Base-by-base conservation (phyloP, 371 early-diverging fungal genomes). In the Scutellospora calospora region DNA sequence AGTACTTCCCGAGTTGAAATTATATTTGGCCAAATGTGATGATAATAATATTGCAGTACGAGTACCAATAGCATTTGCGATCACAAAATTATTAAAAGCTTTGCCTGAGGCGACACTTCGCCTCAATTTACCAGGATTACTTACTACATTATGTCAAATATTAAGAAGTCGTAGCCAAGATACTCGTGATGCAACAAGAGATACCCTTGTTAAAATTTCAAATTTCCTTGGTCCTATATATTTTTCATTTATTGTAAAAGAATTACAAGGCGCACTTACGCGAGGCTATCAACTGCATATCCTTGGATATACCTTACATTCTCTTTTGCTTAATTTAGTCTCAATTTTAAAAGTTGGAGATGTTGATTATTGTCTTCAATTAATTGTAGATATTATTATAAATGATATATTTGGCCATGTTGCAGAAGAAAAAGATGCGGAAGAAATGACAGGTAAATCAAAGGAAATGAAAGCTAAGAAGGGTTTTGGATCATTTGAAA, bases 211-310 rank as follows among this genome's bases (percentile, higher is more conserved):
- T 75, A 97, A 95, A 82, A 95, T 98, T 54, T 89, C 93, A 22
- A 89, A 89, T 55, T 91, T 95, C 83, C 87, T 98, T 20, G 98
- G 98, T 0, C 91, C 96, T 0, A 71, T 85, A 4, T 97, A 95
- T 84, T 90, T 99, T 69, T 89, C 88, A 4, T 98, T 96, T 84
- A 91, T 98, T 52, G 84, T 99, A 45, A 94, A 91, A 74, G 97
- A 97, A 84, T 89, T 99, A 66, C 86, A 88, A 60, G 87, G 92
- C 16, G 93, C 95, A 4, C 85, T 98, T 72, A 88, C 90, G 25
- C 90, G 94, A 20, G 99, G 99, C 54, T 96, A 95, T 79, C 95
- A 96, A 83, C 87, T 94, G 51, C 98, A 98, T 83, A 95, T 98
- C 8, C 91, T 98, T 18, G 95, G 95, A 11, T 98, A 91, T 86